Percentiles rank a stretch among this genome's conserved stretches.
phyloP scores from a whole-genome alignment of 805 yeast species.

The Yarrowia hollandica region DNA sequence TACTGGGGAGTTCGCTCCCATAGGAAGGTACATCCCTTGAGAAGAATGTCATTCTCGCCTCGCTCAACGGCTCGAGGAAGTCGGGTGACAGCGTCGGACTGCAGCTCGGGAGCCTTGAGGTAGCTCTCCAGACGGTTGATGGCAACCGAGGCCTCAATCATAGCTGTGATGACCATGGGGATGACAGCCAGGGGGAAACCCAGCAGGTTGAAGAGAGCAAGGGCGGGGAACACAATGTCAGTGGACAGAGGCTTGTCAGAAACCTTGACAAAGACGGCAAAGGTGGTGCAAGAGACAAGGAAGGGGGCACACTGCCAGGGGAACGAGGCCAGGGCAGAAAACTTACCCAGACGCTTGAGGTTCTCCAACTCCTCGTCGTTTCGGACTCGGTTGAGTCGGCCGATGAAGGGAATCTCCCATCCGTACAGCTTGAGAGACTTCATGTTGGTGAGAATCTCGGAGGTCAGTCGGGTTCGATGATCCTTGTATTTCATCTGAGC shows the following conservation, averaged over 20 bases:
- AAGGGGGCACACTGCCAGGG: slow-evolving; percentile 88
- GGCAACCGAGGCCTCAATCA: slow-evolving; percentile 77
- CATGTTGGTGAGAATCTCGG: slow-evolving; percentile 86
- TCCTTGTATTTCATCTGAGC: slow-evolving; percentile 86
- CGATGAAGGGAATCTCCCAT: slow-evolving; percentile 78
- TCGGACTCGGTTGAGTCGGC: slow-evolving; percentile 55
- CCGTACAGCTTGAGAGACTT: slow-evolving; percentile 82
- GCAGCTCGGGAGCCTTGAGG: slow-evolving; percentile 71
- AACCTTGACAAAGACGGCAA: slow-evolving; percentile 72
- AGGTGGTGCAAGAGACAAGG: slow-evolving; percentile 87
- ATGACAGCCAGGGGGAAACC: slow-evolving; percentile 89
- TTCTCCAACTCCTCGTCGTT: slow-evolving; percentile 63
- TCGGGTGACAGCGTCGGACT: slow-evolving; percentile 67
- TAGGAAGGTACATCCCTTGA: slow-evolving; percentile 44
- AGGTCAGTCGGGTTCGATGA: slow-evolving; percentile 70
- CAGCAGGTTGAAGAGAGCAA: slow-evolving; percentile 67
- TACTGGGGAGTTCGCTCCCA: slow-evolving; percentile 66
- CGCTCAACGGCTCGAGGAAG: slow-evolving; percentile 52
- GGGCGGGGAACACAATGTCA: slow-evolving; percentile 77
- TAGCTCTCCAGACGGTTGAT: slow-evolving; percentile 64
- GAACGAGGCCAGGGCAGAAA: slow-evolving; percentile 85
- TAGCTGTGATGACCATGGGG: slow-evolving; percentile 83
- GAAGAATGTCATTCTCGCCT: slow-evolving; percentile 61
- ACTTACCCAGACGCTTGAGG: slow-evolving; percentile 69
- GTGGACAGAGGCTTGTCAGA: slow-evolving; percentile 73